Evolutionary conservation across 2,329 filamentous ascomycete genomes (phyloP), one percentile per base, ranked within the genome.

Genomic region (Colletotrichum siamense): DNA sequence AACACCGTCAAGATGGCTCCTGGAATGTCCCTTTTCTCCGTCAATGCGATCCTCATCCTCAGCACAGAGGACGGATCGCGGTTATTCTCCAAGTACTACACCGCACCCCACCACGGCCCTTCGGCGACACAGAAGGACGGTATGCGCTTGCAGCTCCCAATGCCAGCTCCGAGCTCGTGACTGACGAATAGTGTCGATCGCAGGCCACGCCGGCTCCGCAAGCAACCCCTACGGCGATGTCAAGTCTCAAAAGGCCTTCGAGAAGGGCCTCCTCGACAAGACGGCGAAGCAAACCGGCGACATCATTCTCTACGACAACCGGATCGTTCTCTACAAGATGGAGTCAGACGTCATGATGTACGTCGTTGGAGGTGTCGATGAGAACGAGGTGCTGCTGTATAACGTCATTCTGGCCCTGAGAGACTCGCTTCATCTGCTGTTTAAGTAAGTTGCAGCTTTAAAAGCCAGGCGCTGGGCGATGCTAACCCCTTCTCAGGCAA

Each of bases 331-430:
- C 69, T 99, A 98, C 90, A 99, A 99, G 92, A 94, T 94, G 88
- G 97, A 99, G 89, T 96, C 95, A 81, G 97, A 99, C 85, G 95
- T 99, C 73, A 98, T 98, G 94, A 92, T 92, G 83, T 99, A 99
- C 84, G 94, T 99, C 30, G 95, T 99, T 13, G 96, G 96, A 79
- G 93, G 94, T 71, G 91, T 95, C 69, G 95, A 98, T 69, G 97
- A 99, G 91, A 99, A 99, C 86, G 97, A 99, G 88, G 95, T 99
- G 71, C 89, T 99, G 84, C 91, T 99, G 69, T 99, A 98, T 89
- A 98, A 96, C 84, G 96, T 98, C 65, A 92, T 99, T 70, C 89
- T 99, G 73, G 95, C 96, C n/a, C 88, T 99, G 80, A 90, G 97
- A 80, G 97, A 99, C 87, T 94, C 95, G 67, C 89, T 99, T 81